phyloP scores from a whole-genome alignment of 148 eudicot genomes.

The Vaccinium darrowii region DNA sequence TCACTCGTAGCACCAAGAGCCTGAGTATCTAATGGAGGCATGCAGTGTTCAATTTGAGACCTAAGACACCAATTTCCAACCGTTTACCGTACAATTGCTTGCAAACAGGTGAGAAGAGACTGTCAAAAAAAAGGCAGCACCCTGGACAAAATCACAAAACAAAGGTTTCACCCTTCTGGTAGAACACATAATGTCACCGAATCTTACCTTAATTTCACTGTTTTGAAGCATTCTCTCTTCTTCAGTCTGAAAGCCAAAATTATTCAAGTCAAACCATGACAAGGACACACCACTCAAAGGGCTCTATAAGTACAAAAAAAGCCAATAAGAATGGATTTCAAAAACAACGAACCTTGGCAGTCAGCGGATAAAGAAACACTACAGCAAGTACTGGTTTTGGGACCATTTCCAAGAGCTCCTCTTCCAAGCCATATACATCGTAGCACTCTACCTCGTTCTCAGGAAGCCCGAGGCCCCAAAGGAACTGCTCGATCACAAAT shows the following conservation, averaged over 20 bases:
- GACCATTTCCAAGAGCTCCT: conserved; percentile 83
- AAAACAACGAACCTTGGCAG: conserved; percentile 48
- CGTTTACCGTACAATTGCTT: not conserved
- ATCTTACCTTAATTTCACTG: conserved; percentile 54
- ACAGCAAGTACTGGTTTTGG: conserved; percentile 94
- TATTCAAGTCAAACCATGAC: not conserved
- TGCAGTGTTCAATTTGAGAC: not conserved
- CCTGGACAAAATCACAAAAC: not conserved
- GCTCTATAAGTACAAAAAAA: not conserved
- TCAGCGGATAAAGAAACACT: conserved; percentile 74
- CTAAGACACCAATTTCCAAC: not conserved
- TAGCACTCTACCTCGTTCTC: conserved; percentile 77
- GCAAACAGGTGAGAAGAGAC: not conserved
- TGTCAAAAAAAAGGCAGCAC: not conserved
- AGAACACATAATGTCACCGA: not conserved
- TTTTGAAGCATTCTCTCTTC: conserved; percentile 76
- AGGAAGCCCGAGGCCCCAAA: conserved; percentile 86
- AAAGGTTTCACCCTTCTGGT: not conserved
- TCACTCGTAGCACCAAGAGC: not conserved
- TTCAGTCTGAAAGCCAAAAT: conserved; percentile 58
- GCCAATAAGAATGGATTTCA: too few species aligned
- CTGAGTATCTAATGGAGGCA: not conserved
- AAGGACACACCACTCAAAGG: not conserved
- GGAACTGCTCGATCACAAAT: conserved; percentile 57
- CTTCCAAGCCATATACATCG: conserved; percentile 93